Conservation (phyloP, 116 monocot genomes). For the Papilionanthe hybrid region DNA sequence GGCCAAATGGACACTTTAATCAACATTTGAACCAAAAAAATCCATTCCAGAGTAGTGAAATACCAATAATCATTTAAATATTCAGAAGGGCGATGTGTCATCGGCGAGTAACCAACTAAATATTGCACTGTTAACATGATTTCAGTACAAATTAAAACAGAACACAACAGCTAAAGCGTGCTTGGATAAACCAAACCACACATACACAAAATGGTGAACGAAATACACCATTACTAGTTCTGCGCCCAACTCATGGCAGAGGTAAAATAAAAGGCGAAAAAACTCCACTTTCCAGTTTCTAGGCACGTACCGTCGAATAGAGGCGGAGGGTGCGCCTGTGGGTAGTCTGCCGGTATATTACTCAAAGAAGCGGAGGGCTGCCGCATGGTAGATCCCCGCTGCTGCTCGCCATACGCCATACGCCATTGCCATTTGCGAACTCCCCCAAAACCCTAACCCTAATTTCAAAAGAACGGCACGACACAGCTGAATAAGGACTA, state of each 20-base stretch:
- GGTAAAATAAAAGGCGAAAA: background rate
- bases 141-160: background rate
- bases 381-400: too few species aligned
- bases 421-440: slow-evolving; percentile 9
- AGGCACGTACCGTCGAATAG: slow-evolving; percentile 50
- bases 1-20: background rate
- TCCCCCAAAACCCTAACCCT: slow-evolving; percentile 17
- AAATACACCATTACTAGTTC: background rate
- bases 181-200: background rate
- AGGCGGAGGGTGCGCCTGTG: slow-evolving; percentile 34
- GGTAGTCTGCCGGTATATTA: slow-evolving; percentile 41
- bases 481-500: background rate
- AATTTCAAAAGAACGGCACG: background rate
- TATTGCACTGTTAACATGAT: background rate
- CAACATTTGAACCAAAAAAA: background rate
- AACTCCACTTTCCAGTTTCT: background rate
- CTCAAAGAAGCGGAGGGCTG: slow-evolving; percentile 70
- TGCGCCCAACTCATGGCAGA: background rate
- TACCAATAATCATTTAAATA: background rate
- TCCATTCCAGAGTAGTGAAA: background rate
- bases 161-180: background rate
- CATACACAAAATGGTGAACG: background rate
- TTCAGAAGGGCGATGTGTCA: background rate
- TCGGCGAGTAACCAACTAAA: background rate
- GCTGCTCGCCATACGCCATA: slow-evolving; percentile 12